These are phyloP conservation scores for Trematosphaeria pertusa DNA, from an alignment of 2,329 filamentous ascomycete genomes.

Conservation along the genomic window DNA sequence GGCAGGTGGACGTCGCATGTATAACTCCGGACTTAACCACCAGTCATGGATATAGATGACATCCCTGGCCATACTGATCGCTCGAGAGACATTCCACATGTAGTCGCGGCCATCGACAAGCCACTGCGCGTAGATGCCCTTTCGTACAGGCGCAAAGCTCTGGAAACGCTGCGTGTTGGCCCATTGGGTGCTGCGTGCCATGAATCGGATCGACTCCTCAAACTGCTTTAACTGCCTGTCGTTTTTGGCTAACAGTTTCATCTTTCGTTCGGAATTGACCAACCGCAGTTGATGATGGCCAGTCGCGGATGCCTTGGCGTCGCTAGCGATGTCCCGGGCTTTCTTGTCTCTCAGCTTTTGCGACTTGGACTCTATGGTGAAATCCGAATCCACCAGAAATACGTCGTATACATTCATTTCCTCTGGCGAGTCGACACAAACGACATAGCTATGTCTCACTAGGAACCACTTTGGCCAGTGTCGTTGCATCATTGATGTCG, in stretches of 20 bases:
- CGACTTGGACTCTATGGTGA: conserved; percentile 78
- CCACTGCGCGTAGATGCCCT: conserved; percentile 91
- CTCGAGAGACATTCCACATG: conserved; percentile 99
- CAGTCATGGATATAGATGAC: conserved; percentile 99
- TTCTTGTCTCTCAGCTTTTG: conserved; percentile 58
- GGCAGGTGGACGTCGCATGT: conserved; percentile 89
- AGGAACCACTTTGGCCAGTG: conserved; percentile 97
- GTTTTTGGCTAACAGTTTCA: conserved; percentile 89
- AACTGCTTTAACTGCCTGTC: conserved; percentile 91
- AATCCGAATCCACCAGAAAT: conserved; percentile 91
- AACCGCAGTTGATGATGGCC: conserved; percentile 87
- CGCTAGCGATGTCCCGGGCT: conserved; percentile 68
- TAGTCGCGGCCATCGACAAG: conserved; percentile 96
- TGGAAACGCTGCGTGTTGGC: conserved; percentile 83
- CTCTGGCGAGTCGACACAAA: conserved; percentile 97
- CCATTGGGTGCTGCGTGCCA: conserved; percentile 85
- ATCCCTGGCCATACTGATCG: conserved; percentile 95
- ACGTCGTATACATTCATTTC: conserved; percentile 99
- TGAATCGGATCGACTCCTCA: conserved; percentile 87
- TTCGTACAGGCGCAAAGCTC: conserved; percentile 90
- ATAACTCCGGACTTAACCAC: conserved; percentile 97
- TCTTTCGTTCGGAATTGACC: conserved; percentile 89
- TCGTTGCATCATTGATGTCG: conserved; percentile 77
- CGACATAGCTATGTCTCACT: conserved; percentile 96
- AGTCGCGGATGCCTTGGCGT: conserved; percentile 67